Conservation (phyloP, 208 protist species). For the Herpetomonas samuelpessoai region DNA sequence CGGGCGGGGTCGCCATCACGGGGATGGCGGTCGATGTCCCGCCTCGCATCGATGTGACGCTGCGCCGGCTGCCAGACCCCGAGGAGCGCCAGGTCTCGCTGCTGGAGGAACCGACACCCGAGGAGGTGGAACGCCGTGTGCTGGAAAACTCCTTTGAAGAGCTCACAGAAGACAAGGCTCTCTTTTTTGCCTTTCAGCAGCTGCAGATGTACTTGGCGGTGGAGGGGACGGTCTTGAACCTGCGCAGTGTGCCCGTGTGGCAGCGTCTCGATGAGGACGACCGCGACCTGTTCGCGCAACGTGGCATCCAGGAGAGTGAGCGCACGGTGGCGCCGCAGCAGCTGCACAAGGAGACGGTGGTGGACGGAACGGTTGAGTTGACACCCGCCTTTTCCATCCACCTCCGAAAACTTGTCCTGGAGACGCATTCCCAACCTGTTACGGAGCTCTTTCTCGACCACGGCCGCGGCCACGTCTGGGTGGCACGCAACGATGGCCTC, state of each 20-base stretch:
- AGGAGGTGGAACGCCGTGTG: slow-evolving; percentile 50
- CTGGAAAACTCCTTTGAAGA: slow-evolving; percentile 81
- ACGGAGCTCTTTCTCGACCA: slow-evolving; percentile 64
- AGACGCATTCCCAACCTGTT: slow-evolving; percentile 77
- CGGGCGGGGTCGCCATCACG: slow-evolving; percentile 52
- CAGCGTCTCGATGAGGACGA: slow-evolving; percentile 33
- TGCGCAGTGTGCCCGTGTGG: slow-evolving; percentile 65
- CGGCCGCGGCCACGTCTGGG: slow-evolving; percentile 47
- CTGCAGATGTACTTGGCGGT: slow-evolving; percentile 81
- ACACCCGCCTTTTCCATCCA: slow-evolving; percentile 39
- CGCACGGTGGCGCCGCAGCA: background rate
- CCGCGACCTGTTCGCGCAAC: slow-evolving; percentile 37
- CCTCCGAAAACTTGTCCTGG: slow-evolving; percentile 49
- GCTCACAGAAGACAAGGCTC: slow-evolving; percentile 71
- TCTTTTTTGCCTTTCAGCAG: slow-evolving; percentile 68
- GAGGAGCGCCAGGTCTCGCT: slow-evolving; percentile 47
- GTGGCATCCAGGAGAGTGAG: background rate
- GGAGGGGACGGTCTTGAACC: slow-evolving; percentile 62
- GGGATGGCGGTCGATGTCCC: slow-evolving; percentile 75
- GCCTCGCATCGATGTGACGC: slow-evolving; percentile 43
- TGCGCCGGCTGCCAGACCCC: slow-evolving; percentile 62
- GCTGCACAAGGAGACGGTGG: slow-evolving; percentile 20
- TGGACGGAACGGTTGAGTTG: slow-evolving; percentile 22
- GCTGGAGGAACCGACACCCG: slow-evolving; percentile 57
- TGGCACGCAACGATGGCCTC: slow-evolving; percentile 73